Evolutionary conservation across 352 stramenopile species (phyloP).

Genomic region (Hyaloperonospora arabidopsidis): DNA sequence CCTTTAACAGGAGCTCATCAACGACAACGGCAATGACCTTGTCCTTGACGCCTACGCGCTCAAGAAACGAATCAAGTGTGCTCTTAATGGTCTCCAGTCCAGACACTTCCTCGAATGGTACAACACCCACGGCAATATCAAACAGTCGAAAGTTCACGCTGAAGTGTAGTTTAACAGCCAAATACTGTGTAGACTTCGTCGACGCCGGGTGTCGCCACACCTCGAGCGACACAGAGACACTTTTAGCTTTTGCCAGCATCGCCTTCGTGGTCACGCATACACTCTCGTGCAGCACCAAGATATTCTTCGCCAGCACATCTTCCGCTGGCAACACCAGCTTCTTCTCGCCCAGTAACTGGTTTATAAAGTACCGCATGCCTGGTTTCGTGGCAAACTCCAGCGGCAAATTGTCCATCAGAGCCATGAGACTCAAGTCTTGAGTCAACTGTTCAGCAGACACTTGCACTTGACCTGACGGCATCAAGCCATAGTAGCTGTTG

Average conservation of each 20-base stretch:
- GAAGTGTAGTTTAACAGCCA: conserved; percentile 68
- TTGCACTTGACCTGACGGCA: conserved; percentile 19
- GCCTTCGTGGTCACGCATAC: conserved; percentile 66
- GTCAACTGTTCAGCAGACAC: conserved; percentile 56
- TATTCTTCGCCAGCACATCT: conserved; percentile 50
- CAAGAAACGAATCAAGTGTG: conserved; percentile 50
- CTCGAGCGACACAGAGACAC: conserved; percentile 61
- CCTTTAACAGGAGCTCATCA: conserved; percentile 40
- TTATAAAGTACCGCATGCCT: conserved; percentile 64
- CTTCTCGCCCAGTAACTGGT: conserved; percentile 63
- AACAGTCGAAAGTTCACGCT: conserved; percentile 69
- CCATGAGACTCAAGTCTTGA: conserved; percentile 67
- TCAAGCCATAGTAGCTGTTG: conserved; percentile 8
- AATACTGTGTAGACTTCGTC: conserved; percentile 37
- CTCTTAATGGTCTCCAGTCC: conserved; percentile 38
- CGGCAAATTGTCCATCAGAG: conserved; percentile 65
- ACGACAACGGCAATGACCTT: conserved; percentile 62
- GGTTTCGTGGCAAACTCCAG: conserved; percentile 48
- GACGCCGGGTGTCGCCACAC: conserved; percentile 43
- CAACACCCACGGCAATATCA: conserved; percentile 52
- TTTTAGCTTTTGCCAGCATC: conserved; percentile 45
- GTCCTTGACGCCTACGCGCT: conserved; percentile 60
- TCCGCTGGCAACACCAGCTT: conserved; percentile 47
- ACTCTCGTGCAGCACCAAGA: conserved; percentile 63
- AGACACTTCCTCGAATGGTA: conserved; percentile 32